Base-by-base conservation (phyloP, 2,329 filamentous ascomycete genomes). In the Blastomyces parvus region DNA sequence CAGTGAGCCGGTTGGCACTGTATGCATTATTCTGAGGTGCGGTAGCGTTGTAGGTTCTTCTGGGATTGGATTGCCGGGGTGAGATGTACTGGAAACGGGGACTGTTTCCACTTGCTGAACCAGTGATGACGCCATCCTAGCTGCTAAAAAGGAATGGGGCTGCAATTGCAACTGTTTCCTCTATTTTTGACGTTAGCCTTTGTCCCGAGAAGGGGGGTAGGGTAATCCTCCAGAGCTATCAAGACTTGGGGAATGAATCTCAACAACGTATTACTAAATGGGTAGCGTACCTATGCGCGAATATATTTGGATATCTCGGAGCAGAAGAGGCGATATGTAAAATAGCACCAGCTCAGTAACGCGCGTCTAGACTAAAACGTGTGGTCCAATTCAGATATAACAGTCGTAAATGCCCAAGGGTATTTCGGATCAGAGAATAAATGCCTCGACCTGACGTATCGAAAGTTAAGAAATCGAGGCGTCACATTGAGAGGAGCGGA, bases 51-150 rank as follows among this genome's bases (percentile, higher is more conserved):
- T 72, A 61, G 79, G 79, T 67, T 81, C 79, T 72, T 80, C 76
- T 4, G 79, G 79, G 61, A 81, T 74, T 14, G 78, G 78, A 66
- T 81, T 77, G 59, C 76, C 71, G 17, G 79, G 78, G 65, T 80
- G 79, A 44, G 77, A 80, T 60, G 77, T 79, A 17, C 73, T 69
- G 5, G 77, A 76, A 62, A 73, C 66, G 14, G 75, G 76, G 53
- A 76, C 33, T n/a, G 40, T 42, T 66, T 71, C 68, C 48, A 66
- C 66, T 59, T 67, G 64, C 53, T 65, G 68, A 44, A 67, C 56
- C 46, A 66, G 64, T 62, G 67, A 66, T 22, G 70, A 71, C 55
- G 68, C 68, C 57, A 69, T 65, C 44, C 64, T 67, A 61, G 69
- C 68, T 42, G 8, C 36, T 19, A 19, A 30, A 19, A 30, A 30